Conservation (phyloP, 495 filamentous ascomycete genomes). For the Articulospora tetracladia region DNA sequence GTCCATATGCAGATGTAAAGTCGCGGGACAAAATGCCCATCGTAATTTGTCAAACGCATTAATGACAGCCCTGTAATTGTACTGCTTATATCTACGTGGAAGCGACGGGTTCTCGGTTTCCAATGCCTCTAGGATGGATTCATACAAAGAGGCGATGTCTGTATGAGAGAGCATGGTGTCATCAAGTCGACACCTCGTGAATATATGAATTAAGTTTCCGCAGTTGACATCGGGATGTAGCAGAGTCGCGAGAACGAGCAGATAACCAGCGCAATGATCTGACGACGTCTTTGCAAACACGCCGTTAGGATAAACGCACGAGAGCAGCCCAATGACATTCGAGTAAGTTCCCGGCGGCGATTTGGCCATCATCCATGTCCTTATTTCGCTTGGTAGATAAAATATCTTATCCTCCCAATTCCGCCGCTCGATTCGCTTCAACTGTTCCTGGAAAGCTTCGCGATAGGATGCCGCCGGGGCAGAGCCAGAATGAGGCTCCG, state of each 20-base stretch:
- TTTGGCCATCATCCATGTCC: not conserved
- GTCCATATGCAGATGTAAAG: conserved; percentile 24
- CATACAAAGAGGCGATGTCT: not conserved
- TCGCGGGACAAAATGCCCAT: conserved; percentile 25
- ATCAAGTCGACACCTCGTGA: conserved; percentile 18
- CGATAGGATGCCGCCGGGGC: not conserved
- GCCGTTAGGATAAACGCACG: not conserved
- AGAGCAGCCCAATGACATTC: not conserved
- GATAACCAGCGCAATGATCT: not conserved
- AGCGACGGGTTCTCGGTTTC: not conserved
- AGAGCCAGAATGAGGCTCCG: not conserved
- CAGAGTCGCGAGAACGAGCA: conserved; percentile 34
- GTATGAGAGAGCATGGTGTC: conserved; percentile 9
- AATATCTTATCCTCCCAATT: conserved; percentile 5
- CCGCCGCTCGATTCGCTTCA: not conserved
- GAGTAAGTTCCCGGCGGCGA: not conserved
- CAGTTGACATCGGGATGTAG: conserved; percentile 21
- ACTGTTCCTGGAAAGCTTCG: not conserved
- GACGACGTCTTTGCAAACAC: not conserved
- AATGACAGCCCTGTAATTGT: not conserved
- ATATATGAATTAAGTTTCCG: conserved; percentile 27
- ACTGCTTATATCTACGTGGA: conserved; percentile 1
- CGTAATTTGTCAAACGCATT: conserved; percentile 17
- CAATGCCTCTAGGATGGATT: not conserved
- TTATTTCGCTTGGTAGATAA: not conserved